Evolutionary conservation across 176 grass and related monocot genomes (phyloP).

Genomic region (Chloris gayana): DNA sequence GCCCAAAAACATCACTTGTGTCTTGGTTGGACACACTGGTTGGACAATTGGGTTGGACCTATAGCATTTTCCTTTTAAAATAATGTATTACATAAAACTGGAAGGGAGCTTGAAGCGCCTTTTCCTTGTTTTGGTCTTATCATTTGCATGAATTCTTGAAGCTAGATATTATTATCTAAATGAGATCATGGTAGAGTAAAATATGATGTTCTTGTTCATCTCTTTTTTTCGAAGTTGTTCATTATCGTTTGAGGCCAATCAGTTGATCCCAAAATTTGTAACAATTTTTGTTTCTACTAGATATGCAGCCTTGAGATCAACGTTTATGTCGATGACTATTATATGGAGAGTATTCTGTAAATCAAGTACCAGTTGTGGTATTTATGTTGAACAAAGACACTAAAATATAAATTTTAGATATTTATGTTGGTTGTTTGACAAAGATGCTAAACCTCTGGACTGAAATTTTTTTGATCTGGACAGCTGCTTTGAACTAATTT

Average conservation of each 20-base stretch:
- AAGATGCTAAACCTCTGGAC: neutral
- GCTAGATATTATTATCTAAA: neutral
- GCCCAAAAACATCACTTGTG: too few relatives aligned
- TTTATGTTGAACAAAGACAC: neutral
- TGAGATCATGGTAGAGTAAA: neutral
- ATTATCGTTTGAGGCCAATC: neutral
- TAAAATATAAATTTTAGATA: neutral
- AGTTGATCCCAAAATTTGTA: neutral
- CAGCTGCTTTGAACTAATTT: too few relatives aligned
- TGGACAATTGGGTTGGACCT: too few relatives aligned
- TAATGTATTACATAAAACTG: too few relatives aligned
- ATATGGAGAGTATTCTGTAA: slow-evolving; percentile 23
- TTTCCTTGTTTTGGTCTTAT: neutral
- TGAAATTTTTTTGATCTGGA: too few relatives aligned
- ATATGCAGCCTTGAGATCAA: neutral
- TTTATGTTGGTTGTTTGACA: neutral
- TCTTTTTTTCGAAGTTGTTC: neutral
- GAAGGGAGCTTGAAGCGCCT: neutral
- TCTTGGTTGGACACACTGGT: too few relatives aligned
- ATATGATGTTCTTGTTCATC: neutral
- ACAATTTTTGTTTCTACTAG: neutral
- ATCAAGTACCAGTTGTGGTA: neutral
- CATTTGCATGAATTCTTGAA: neutral
- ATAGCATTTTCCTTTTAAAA: too few relatives aligned
- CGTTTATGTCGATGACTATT: slow-evolving; percentile 2